A percentile compares a stretch with the other conserved stretches of the same genome.
phyloP scores from a whole-genome alignment of 176 grass and related monocot species.

The Secale cereale region DNA sequence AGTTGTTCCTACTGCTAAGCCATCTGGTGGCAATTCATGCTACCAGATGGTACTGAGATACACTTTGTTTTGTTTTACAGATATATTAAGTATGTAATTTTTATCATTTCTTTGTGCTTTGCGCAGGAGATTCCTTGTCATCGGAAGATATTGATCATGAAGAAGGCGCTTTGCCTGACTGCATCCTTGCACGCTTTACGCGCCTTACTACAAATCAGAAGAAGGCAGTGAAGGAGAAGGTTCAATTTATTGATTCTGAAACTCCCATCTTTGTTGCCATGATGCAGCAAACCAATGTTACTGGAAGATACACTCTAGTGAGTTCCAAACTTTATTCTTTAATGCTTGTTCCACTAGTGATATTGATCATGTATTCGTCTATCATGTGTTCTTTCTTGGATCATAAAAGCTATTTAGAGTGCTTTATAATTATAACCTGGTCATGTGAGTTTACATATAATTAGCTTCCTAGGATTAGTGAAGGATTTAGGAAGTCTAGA shows the following conservation, averaged over 20 bases:
- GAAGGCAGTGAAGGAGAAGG: background rate
- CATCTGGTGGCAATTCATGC: background rate
- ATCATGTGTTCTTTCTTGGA: background rate
- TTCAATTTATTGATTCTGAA: background rate
- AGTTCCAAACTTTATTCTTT: background rate
- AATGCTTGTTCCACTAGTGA: background rate
- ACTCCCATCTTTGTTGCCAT: background rate
- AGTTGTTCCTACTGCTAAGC: background rate
- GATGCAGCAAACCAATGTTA: constrained; percentile 11
- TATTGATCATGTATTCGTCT: background rate
- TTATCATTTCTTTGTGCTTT: background rate
- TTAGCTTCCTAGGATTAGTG: background rate
- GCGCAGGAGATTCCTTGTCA: background rate
- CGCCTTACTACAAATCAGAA: background rate
- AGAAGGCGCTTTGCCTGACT: background rate
- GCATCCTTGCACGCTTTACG: background rate
- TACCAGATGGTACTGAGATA: background rate
- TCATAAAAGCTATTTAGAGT: background rate
- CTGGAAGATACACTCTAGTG: constrained; percentile 3
- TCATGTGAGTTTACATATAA: background rate
- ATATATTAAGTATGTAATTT: background rate
- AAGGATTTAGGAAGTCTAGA: background rate
- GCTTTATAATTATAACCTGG: background rate
- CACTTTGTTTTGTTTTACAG: constrained; percentile 6
- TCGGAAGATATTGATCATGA: background rate